Percentiles rank a stretch among this genome's conserved stretches.
phyloP scores from a whole-genome alignment of 2,329 filamentous ascomycete species.

The Trichoderma oligosporum region DNA sequence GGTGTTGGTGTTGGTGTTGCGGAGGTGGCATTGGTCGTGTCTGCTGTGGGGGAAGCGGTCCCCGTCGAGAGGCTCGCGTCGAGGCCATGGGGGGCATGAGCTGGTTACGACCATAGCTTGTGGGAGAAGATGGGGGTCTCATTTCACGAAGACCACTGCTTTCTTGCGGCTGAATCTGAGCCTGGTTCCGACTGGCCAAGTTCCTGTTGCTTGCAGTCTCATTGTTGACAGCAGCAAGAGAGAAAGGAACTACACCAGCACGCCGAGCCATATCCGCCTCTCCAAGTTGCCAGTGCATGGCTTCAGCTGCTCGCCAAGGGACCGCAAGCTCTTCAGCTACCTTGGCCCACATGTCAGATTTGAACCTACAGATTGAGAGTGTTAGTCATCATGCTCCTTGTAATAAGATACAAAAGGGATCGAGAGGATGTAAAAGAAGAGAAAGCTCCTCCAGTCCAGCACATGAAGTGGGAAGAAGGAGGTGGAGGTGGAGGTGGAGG shows the following conservation, averaged over 20 bases:
- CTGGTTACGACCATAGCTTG: slow-evolving; percentile 39
- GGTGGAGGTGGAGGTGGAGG: neutral
- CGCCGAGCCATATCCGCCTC: slow-evolving; percentile 90
- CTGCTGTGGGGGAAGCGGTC: slow-evolving; percentile 27
- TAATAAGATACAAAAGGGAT: neutral
- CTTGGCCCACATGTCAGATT: slow-evolving; percentile 96
- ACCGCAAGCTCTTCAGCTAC: slow-evolving; percentile 93
- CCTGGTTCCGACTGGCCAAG: slow-evolving; percentile 38
- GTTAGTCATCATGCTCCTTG: neutral
- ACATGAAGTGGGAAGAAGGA: neutral
- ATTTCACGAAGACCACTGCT: slow-evolving; percentile 43
- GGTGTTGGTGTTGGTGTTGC: slow-evolving; percentile 27
- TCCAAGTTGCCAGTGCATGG: slow-evolving; percentile 97
- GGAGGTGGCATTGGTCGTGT: slow-evolving; percentile 10
- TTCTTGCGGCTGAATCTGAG: slow-evolving; percentile 47
- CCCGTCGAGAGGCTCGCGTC: slow-evolving; percentile 41
- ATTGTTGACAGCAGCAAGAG: slow-evolving; percentile 55
- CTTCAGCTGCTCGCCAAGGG: slow-evolving; percentile 92
- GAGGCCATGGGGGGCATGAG: slow-evolving; percentile 32
- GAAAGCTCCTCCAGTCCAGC: no score
- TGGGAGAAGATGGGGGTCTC: slow-evolving; percentile 39
- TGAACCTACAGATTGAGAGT: slow-evolving; percentile 63
- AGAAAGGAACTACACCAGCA: slow-evolving; percentile 84
- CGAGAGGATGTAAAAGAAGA: neutral
- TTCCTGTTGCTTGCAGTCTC: slow-evolving; percentile 40